Evolutionary conservation across 176 grass and related monocot species (phyloP).

Genomic region (Juncus inflexus): DNA sequence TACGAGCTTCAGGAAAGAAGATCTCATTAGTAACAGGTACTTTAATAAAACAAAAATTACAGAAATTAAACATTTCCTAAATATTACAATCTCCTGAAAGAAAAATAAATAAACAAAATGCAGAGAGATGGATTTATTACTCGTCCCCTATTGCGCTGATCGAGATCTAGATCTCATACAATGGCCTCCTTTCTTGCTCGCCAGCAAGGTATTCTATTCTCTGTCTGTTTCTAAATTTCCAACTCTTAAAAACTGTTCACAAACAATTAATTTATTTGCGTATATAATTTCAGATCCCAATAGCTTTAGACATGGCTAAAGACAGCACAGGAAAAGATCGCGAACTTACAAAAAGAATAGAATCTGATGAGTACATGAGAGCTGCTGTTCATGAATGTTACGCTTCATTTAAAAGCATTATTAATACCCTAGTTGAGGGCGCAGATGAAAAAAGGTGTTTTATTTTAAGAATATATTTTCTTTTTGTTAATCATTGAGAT

Average conservation of each 20-base stretch:
- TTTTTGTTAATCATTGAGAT: not conserved
- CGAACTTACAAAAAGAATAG: slow-evolving; percentile 77
- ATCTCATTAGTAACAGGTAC: slow-evolving; percentile 75
- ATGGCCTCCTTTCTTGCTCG: slow-evolving; percentile 96
- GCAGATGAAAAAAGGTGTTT: slow-evolving; percentile 42
- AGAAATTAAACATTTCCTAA: slow-evolving; percentile 4
- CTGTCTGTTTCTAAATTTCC: slow-evolving; percentile 18
- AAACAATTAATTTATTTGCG: not conserved
- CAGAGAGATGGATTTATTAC: slow-evolving; percentile 90
- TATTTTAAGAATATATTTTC: slow-evolving; percentile 16
- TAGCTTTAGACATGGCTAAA: slow-evolving; percentile 93
- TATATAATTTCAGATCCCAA: slow-evolving; percentile 57
- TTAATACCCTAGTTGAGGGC: slow-evolving; percentile 64
- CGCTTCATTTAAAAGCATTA: slow-evolving; percentile 80
- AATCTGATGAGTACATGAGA: slow-evolving; percentile 62
- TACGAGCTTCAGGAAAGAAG: slow-evolving; percentile 87
- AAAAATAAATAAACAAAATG: slow-evolving; percentile 7
- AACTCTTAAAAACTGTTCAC: slow-evolving; percentile 18
- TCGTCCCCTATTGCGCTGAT: slow-evolving; percentile 84
- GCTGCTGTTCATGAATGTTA: slow-evolving; percentile 92
- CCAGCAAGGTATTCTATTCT: slow-evolving; percentile 59
- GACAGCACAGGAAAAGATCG: slow-evolving; percentile 81
- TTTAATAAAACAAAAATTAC: not conserved
- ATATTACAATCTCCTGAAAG: not conserved
- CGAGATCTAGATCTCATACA: slow-evolving; percentile 73